These are phyloP conservation scores for Gastrodia elata DNA, from an alignment of 106 monocot species.

Conservation along the genomic window DNA sequence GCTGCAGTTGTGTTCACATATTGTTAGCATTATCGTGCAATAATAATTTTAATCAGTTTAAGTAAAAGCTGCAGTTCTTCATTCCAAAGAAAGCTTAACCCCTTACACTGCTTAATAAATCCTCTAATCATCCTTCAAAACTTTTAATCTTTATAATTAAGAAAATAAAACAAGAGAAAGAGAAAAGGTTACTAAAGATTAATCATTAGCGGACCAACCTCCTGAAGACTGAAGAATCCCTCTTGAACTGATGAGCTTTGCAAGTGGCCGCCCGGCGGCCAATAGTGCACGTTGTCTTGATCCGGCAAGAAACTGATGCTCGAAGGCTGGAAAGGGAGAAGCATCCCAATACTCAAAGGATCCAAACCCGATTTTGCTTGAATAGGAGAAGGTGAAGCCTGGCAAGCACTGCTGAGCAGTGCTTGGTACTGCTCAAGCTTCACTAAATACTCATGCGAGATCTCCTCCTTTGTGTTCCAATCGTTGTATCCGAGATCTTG, in stretches of 20 bases:
- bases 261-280: neutral
- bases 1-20: too few relatives aligned
- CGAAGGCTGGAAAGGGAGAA: neutral
- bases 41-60: too few relatives aligned
- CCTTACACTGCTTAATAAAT: too few relatives aligned
- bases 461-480: neutral
- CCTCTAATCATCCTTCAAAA: too few relatives aligned
- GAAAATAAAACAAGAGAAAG: neutral
- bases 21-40: too few relatives aligned
- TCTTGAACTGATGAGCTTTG: neutral
- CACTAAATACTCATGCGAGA: neutral
- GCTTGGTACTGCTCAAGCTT: neutral
- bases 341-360: neutral
- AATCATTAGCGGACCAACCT: neutral
- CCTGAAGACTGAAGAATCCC: neutral
- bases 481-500: conserved; percentile 16
- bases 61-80: too few relatives aligned
- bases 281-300: neutral
- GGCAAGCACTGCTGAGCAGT: neutral
- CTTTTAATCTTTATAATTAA: too few relatives aligned
- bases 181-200: neutral
- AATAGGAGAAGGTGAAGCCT: neutral
- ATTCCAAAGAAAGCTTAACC: too few relatives aligned
- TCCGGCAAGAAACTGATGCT: neutral
- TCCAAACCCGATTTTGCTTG: neutral